Percentiles rank a stretch among this genome's conserved stretches.
phyloP scores from a whole-genome alignment of 1,284 basidiomycete genomes.

The Microbotryomycetes sp. region DNA sequence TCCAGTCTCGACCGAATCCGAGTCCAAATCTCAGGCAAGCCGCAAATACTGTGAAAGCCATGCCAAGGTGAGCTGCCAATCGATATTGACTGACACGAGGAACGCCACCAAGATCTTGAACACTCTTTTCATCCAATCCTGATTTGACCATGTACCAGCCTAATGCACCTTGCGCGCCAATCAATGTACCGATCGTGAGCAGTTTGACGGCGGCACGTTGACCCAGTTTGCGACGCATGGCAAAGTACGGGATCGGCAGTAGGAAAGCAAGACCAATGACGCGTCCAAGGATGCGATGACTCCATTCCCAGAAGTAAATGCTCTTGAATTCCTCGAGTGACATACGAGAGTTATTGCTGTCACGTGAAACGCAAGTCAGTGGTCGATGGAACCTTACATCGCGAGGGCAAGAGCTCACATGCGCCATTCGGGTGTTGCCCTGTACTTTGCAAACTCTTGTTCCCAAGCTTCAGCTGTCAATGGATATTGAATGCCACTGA shows the following conservation, averaged over 20 bases:
- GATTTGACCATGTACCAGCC: conserved; percentile 99
- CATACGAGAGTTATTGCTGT: conserved; percentile 80
- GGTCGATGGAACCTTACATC: background rate
- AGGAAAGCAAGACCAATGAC: conserved; percentile 62
- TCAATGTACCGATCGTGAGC: conserved; percentile 37
- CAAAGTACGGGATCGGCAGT: conserved; percentile 70
- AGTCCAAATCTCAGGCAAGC: conserved; percentile 85
- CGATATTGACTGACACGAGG: conserved; percentile 96
- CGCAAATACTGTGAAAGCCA: conserved; percentile 82
- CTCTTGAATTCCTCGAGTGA: conserved; percentile 85
- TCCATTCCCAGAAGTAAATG: conserved; percentile 99
- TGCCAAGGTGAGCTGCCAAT: conserved; percentile 85
- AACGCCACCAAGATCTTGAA: conserved; percentile 67
- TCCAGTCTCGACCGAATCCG: conserved; percentile 71
- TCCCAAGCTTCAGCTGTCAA: conserved; percentile 72
- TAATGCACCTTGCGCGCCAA: conserved; percentile 62
- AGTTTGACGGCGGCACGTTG: conserved; percentile 27
- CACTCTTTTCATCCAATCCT: conserved; percentile 63
- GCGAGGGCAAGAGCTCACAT: conserved; percentile 59
- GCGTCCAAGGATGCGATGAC: conserved; percentile 87
- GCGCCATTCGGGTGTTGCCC: conserved; percentile 88
- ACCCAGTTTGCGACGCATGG: conserved; percentile 52
- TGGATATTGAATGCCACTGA: conserved; percentile 84
- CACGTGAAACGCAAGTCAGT: background rate
- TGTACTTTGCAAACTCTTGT: conserved; percentile 91